A percentile compares a stretch with the other conserved stretches of the same genome.
Conservation (phyloP, 495 filamentous ascomycete genomes). For the Daldinia bambusicola region DNA sequence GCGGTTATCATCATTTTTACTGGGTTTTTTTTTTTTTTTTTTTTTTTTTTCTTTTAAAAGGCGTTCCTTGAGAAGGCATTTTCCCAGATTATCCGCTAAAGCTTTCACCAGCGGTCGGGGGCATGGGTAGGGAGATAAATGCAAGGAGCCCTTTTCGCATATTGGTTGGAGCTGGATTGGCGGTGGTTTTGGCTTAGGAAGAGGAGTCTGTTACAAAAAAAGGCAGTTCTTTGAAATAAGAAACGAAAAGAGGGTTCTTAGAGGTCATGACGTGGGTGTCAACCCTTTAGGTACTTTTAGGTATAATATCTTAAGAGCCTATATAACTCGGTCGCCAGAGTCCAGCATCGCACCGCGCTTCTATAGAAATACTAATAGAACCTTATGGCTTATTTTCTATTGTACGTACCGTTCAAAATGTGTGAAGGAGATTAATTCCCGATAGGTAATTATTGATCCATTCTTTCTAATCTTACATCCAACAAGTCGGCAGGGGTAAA, state of each 20-base stretch:
- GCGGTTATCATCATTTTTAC: neutral
- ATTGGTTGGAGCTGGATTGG: slow-evolving; percentile 4
- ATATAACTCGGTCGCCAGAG: neutral
- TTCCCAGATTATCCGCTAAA: too few species aligned
- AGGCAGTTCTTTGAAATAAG: slow-evolving; percentile 8
- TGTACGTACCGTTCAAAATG: too few species aligned
- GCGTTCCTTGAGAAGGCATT: neutral
- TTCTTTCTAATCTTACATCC: neutral
- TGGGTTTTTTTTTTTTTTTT: too few species aligned
- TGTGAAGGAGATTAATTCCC: neutral
- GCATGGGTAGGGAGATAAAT: neutral
- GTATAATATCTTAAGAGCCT: neutral
- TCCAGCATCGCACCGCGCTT: neutral
- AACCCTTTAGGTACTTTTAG: slow-evolving; percentile 7
- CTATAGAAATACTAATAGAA: slow-evolving; percentile 1
- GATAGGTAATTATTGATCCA: neutral
- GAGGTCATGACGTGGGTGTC: neutral
- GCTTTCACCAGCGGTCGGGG: slow-evolving; percentile 6
- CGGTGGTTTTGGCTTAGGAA: neutral
- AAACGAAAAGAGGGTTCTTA: slow-evolving; percentile 18
- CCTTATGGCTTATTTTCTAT: neutral
- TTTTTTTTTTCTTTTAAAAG: too few species aligned
- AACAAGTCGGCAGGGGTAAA: too few species aligned
- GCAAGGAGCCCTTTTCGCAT: neutral
- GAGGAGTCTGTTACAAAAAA: slow-evolving; percentile 1